phyloP scores from a whole-genome alignment of 345 rosid species.

The Anacardium occidentale region DNA sequence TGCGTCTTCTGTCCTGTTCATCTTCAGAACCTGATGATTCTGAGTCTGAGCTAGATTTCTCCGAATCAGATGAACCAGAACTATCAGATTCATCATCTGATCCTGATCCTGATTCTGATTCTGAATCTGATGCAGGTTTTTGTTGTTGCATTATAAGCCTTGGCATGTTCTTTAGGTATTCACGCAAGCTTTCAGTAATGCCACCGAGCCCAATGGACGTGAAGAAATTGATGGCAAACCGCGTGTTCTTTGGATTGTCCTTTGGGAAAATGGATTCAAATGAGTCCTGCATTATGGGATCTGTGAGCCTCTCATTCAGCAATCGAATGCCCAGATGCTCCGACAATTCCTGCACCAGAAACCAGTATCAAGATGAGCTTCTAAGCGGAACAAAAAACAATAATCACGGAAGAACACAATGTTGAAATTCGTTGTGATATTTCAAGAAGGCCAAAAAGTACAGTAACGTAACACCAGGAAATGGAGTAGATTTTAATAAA shows the following conservation, averaged over 20 bases:
- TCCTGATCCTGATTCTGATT: slow-evolving; percentile 36
- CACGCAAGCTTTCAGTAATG: slow-evolving; percentile 85
- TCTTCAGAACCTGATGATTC: slow-evolving; percentile 37
- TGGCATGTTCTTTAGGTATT: slow-evolving; percentile 93
- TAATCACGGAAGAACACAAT: too few species aligned
- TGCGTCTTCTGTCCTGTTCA: slow-evolving; percentile 32
- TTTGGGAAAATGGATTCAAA: slow-evolving; percentile 81
- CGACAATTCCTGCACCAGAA: slow-evolving; percentile 69
- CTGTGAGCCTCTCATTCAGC: slow-evolving; percentile 74
- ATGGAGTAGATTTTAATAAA: not conserved
- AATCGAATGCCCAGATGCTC: slow-evolving; percentile 87
- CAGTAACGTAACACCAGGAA: not conserved
- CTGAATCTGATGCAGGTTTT: slow-evolving; percentile 43
- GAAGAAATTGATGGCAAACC: slow-evolving; percentile 86
- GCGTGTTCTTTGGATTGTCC: slow-evolving; percentile 91
- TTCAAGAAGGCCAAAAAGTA: not conserved
- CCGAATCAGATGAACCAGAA: slow-evolving; percentile 45
- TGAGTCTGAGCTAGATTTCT: slow-evolving; percentile 33
- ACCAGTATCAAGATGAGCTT: slow-evolving; percentile 3
- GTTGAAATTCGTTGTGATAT: not conserved
- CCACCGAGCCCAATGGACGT: slow-evolving; percentile 98
- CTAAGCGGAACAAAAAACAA: not conserved
- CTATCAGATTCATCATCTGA: slow-evolving; percentile 30
- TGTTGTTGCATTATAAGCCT: slow-evolving; percentile 91
- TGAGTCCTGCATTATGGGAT: slow-evolving; percentile 68